Evolutionary conservation across 257 asterid species (phyloP).

Genomic region (Penstemon davidsonii): DNA sequence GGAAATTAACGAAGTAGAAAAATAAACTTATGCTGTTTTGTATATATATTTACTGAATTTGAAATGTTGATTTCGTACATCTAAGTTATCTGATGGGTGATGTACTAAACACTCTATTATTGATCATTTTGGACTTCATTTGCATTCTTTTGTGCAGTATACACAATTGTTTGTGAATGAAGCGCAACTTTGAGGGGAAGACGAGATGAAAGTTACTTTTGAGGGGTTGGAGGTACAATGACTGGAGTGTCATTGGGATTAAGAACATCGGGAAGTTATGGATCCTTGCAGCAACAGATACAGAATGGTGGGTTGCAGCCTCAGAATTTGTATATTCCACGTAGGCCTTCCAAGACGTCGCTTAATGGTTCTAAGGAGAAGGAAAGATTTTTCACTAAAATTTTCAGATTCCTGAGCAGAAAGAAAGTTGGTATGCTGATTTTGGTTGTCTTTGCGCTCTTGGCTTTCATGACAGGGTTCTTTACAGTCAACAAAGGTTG

Average conservation of each 20-base stretch:
- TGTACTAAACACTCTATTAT: conserved; percentile 16
- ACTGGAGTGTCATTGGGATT: conserved; percentile 81
- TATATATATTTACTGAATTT: not conserved
- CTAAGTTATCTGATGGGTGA: not conserved
- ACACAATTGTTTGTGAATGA: conserved; percentile 44
- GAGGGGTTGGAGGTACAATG: conserved; percentile 75
- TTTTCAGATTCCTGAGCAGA: conserved; percentile 61
- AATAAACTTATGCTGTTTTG: not conserved
- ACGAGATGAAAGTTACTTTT: conserved; percentile 65
- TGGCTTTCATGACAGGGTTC: conserved; percentile 66
- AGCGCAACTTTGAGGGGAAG: conserved; percentile 47
- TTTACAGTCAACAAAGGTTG: conserved; percentile 68
- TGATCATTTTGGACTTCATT: conserved; percentile 30
- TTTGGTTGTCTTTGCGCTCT: conserved; percentile 53
- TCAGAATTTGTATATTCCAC: conserved; percentile 43
- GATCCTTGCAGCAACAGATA: conserved; percentile 64
- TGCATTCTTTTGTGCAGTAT: conserved; percentile 25
- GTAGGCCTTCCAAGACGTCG: conserved; percentile 65
- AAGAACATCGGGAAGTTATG: conserved; percentile 71
- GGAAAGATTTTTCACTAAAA: conserved; percentile 48
- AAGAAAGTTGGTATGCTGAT: conserved; percentile 78
- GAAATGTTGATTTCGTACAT: conserved; percentile 14
- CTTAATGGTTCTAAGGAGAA: conserved; percentile 63
- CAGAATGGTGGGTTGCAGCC: conserved; percentile 67
- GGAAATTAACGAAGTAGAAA: not conserved